Evolutionary conservation across 192 early-diverging fungal species (phyloP).

Genomic region (Coemansia interrupta): DNA sequence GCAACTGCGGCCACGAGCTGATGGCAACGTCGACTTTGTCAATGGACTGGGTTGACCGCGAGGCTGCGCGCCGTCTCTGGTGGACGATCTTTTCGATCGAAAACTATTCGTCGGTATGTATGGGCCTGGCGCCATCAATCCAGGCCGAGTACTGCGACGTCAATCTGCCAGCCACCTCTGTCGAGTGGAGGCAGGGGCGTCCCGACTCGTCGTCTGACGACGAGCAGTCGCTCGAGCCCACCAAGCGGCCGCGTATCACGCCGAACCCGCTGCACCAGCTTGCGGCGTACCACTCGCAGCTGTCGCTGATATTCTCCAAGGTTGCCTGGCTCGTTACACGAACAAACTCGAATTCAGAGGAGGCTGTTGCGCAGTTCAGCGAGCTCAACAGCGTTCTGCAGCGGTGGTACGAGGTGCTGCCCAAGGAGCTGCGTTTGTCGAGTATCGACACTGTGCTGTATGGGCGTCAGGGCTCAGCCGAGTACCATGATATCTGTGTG

Average conservation of each 20-base stretch:
- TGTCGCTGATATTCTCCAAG: conserved; percentile 53
- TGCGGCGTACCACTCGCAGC: conserved; percentile 48
- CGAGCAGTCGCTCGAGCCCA: not conserved
- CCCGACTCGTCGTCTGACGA: conserved; percentile 7
- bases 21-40: conserved; percentile 22
- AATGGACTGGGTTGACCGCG: conserved; percentile 49
- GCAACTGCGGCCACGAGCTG: conserved; percentile 24
- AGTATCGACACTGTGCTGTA: conserved; percentile 42
- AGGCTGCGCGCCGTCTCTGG: conserved; percentile 51
- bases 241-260: conserved; percentile 27
- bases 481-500: conserved; percentile 44
- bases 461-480: conserved; percentile 26
- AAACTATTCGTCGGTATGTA: conserved; percentile 51
- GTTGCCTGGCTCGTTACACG: conserved; percentile 53
- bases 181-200: conserved; percentile 38
- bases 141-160: conserved; percentile 53
- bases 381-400: conserved; percentile 51
- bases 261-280: conserved; percentile 38
- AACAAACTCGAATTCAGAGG: conserved; percentile 25
- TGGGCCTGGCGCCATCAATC: conserved; percentile 49
- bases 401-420: conserved; percentile 52
- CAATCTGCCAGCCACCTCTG: conserved; percentile 33
- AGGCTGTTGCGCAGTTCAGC: conserved; percentile 42
- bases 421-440: conserved; percentile 45
- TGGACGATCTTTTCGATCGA: conserved; percentile 51